Evolutionary conservation across 768 basidiomycete genomes (phyloP), one percentile per base, ranked within the genome.

Genomic region (Phallus indusiatus): DNA sequence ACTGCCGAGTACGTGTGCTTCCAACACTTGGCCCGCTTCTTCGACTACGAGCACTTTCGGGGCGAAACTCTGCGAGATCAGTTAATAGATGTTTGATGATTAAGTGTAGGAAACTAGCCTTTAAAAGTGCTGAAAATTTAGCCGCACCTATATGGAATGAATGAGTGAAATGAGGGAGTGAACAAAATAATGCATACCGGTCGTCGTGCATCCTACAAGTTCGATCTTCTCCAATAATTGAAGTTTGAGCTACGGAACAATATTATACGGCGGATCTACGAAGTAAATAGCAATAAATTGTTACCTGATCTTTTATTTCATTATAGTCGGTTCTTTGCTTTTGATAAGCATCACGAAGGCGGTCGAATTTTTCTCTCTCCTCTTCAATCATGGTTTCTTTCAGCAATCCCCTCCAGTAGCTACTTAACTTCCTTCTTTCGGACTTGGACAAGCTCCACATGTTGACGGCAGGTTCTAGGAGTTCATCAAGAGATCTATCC

Each of bases 1-100:
- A 37, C 76, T 79, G 2, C 79, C 80, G 5, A 90, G 68, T 16
- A 90, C 76, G 62, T 90, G 88, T 2, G 88, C 84, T 69, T 90
- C 88, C 28, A 90, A 75, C 1, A 90, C 85, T 69, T 91, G 88
- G 0, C 88, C 89, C 0, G 89, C 88, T 67, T 90, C 89, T 68
- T 91, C 88, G 0, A 90, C 84, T 52, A 90, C 71, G 51, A 89
- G 66, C 0, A 88, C 79, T 34, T 75, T 77, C 0, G 87, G 87
- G 4, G 66, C 71, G 5, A 88, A 66, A 14, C 79, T 78, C 85
- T 87, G 54, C 57, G 34, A 14, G 2, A 47, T n/a, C n/a, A n/a
- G n/a, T n/a, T n/a, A 48, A 2, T 34, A 37, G 48, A n/a, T 5
- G 17, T 18, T 5, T 33, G 50, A 33, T n/a, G 10, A 50, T n/a